Evolutionary conservation across 768 basidiomycete species (phyloP).

Genomic region (Aureoboletus auriporus): DNA sequence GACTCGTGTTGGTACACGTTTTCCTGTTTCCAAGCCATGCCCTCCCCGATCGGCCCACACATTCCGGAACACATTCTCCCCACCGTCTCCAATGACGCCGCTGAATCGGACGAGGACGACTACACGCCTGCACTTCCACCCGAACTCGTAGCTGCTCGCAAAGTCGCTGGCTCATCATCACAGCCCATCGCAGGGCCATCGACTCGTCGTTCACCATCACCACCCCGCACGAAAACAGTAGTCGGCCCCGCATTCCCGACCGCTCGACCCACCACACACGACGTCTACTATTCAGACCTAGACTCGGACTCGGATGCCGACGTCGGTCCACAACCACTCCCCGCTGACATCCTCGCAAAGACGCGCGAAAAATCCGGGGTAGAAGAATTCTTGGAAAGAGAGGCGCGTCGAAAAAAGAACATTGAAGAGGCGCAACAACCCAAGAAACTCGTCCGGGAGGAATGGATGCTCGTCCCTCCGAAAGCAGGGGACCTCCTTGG

Average conservation of each 20-base stretch:
- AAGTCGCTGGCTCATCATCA: constrained; percentile 27
- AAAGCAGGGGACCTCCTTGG: constrained; percentile 72
- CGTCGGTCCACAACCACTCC: constrained; percentile 78
- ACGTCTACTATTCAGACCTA: constrained; percentile 22
- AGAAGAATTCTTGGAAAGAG: constrained; percentile 77
- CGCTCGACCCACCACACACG: constrained; percentile 25
- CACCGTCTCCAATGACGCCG: constrained; percentile 21
- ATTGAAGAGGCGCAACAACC: constrained; percentile 79
- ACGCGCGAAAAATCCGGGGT: constrained; percentile 59
- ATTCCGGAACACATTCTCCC: constrained; percentile 48
- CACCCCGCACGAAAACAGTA: constrained; percentile 29
- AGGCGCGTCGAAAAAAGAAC: constrained; percentile 70
- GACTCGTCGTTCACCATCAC: constrained; percentile 16
- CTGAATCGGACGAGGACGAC: constrained; percentile 52
- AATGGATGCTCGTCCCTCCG: constrained; percentile 98
- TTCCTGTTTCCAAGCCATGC: constrained; percentile 29
- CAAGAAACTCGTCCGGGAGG: constrained; percentile 78
- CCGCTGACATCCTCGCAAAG: constrained; percentile 33
- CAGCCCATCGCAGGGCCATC: constrained; percentile 20
- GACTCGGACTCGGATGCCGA: constrained; percentile 73
- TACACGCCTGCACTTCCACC: constrained; percentile 75
- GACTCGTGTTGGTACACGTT: background rate
- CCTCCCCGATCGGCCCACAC: constrained; percentile 53
- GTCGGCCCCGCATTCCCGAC: constrained; percentile 54
- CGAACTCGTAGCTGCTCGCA: constrained; percentile 49